These are phyloP conservation scores for Stevia rebaudiana DNA, from an alignment of 140 eudicot species.

Conservation along the genomic window DNA sequence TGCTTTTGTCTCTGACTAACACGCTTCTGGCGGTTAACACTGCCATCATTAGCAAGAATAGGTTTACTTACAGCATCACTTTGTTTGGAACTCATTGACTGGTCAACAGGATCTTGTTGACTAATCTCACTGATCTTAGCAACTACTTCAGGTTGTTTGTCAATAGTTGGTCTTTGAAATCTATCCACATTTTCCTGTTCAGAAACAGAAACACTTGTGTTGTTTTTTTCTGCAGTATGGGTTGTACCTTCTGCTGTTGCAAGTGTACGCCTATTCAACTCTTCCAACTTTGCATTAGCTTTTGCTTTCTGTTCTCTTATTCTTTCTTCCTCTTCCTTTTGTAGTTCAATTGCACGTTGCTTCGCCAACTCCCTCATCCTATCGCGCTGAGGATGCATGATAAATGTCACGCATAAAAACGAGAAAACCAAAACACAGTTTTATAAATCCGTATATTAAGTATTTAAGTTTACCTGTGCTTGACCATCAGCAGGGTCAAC, in stretches of 20 bases:
- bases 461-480: slow-evolving; percentile 50
- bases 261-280: slow-evolving; percentile 72
- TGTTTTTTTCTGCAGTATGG: slow-evolving; percentile 36
- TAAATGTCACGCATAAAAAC: not conserved
- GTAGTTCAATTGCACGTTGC: slow-evolving; percentile 81
- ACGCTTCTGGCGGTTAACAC: slow-evolving; percentile 41
- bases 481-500: slow-evolving; percentile 53
- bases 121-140: slow-evolving; percentile 23
- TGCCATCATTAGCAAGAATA: slow-evolving; percentile 36
- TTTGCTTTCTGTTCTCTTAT: slow-evolving; percentile 84
- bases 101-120: slow-evolving; percentile 27
- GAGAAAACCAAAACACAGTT: not conserved
- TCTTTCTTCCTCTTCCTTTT: slow-evolving; percentile 95
- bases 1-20: slow-evolving; percentile 53
- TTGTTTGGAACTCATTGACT: slow-evolving; percentile 20
- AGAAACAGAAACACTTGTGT: slow-evolving; percentile 13
- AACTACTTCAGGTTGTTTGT: slow-evolving; percentile 24
- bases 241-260: slow-evolving; percentile 38
- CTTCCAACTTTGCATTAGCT: slow-evolving; percentile 85
- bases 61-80: slow-evolving; percentile 37
- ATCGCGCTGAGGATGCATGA: slow-evolving; percentile 56
- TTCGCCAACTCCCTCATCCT: slow-evolving; percentile 81
- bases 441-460: too few relatives aligned
- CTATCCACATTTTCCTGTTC: slow-evolving; percentile 28
- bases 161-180: slow-evolving; percentile 15